Evolutionary conservation across 148 eudicot species (phyloP), one percentile per base, ranked within the genome.

Genomic region (Arctostaphylos glauca): DNA sequence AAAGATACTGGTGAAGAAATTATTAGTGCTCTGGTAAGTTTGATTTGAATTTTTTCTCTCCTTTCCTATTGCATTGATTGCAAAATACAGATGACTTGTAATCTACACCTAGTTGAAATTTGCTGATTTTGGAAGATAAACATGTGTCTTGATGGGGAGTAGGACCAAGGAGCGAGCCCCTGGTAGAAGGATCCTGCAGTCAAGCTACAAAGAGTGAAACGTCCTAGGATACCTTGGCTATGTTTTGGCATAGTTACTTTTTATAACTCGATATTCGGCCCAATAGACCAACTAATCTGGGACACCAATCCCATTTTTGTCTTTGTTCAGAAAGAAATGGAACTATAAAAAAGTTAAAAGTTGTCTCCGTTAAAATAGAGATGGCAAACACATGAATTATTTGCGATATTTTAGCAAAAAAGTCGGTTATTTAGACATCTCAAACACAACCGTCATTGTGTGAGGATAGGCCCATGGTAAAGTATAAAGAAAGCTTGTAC

Each of bases 1-100:
- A 93, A 90, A 78, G 98, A 95, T 82, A 88, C 98, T 5, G 82
- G 94, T 56, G 98, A 95, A 86, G 98, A 92, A 84, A 95, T 95
- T 49, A 72, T 94, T 71, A 90, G 90, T 75, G 96, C 98, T 68
- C 84, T 95, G 93, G 98, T 94, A 86, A 90, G 98, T 79, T 83
- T 80, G 66, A 62, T 59, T 21, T 43, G 18, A 7, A 49, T 58
- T 74, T n/a, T 66, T 14, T 3, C n/a, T 47, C 19, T n/a, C 25
- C 18, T 43, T 47, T 73, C 21, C 3, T 75, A 9, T 55, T 58
- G 19, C 7, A 52, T 75, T 74, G 14, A 12, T 66, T 25, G 44
- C 54, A 14, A 77, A 64, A 21, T 46, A 38, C 14, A 5, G 53
- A 31, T 0, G 38, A 31, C 52, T 64, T 13, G 41, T 58, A 62